A percentile compares a stretch with the other conserved stretches of the same genome.
These are phyloP conservation scores for Podosphaera aphanis DNA, from an alignment of 2,329 filamentous ascomycete genomes.

Conservation along the genomic window DNA sequence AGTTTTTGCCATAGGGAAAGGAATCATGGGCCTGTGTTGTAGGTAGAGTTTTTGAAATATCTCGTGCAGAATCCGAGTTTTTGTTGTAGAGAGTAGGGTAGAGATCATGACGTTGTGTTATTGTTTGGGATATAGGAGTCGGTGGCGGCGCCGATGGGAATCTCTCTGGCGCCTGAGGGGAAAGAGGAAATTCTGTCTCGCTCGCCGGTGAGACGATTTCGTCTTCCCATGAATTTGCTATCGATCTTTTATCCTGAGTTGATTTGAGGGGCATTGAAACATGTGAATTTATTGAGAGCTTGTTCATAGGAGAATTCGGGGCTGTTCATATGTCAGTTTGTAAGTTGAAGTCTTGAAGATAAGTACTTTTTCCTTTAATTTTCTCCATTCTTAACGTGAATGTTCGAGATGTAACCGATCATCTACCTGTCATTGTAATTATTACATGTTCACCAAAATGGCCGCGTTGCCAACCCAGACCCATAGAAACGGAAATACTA, in stretches of 20 bases:
- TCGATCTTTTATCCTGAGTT: conserved; percentile 17
- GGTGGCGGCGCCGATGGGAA: conserved; percentile 35
- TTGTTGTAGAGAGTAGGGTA: conserved; percentile 10
- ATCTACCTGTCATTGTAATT: too few species aligned
- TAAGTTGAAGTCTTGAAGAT: neutral
- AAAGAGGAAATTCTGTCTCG: conserved; percentile 13
- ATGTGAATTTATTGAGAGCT: conserved; percentile 11
- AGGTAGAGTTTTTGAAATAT: conserved; percentile 1
- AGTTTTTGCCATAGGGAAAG: conserved; percentile 7
- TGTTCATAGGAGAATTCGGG: conserved; percentile 11
- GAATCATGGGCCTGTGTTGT: neutral
- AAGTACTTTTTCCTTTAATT: neutral
- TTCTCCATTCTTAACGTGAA: neutral
- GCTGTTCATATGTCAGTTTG: conserved; percentile 6
- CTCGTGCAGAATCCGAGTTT: neutral
- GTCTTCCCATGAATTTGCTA: conserved; percentile 60
- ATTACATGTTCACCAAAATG: too few species aligned
- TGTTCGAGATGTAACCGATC: neutral
- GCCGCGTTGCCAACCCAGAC: too few species aligned
- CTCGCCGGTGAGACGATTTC: conserved; percentile 23
- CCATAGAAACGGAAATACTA: too few species aligned
- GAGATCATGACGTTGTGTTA: conserved; percentile 3
- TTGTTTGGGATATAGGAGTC: conserved; percentile 36
- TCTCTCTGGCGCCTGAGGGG: conserved; percentile 11
- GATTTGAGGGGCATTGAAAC: conserved; percentile 8